Evolutionary conservation across 2,329 filamentous ascomycete genomes (phyloP), one percentile per base, ranked within the genome.

Genomic region (Aspergillus niger): DNA sequence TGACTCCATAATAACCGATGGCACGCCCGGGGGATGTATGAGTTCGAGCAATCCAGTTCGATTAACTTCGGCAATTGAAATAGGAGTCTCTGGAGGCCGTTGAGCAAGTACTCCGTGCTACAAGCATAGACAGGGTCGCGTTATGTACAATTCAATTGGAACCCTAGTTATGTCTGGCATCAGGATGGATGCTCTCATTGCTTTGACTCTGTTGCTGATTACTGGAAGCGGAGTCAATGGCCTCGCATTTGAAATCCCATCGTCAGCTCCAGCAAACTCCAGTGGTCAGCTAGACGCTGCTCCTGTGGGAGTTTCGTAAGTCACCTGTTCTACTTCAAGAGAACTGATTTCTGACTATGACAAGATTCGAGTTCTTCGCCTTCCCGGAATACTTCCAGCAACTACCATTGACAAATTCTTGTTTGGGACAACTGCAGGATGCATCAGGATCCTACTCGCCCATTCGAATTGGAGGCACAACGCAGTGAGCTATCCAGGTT

Each of bases 401-500:
- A 62, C 81, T 86, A 13, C 77, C 77, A 0, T 76, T 81, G 1
- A 86, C 83, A 0, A 75, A 71, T 0, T 79, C 80, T 64, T 86
- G 84, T 61, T 73, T 86, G 5, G 69, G 79, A 24, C 85, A 85
- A 65, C 78, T 84, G 65, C 79, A 80, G 61, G 74, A 78, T 11
- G 60, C 85, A 51, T 81, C 79, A 0, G 83, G 83, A 2, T 75
- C 72, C 10, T 83, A 80, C 80, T 83, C 83, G 7, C 83, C 83
- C 0, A 78, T 86, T 49, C 76, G 84, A 54, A 85, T 86, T 57
- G 84, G 84, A n/a, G 84, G 84, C 2, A 86, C 84, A 0, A 86
- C 83, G 0, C 83, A 85, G 75, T 79, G 61, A 57, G 73, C 58
- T 28, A 30, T 6, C 5, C 22, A 22, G 13, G 22, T 8, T 11